Evolutionary conservation across 2,329 filamentous ascomycete species (phyloP).

Genomic region (Trichoderma cornu-damae): DNA sequence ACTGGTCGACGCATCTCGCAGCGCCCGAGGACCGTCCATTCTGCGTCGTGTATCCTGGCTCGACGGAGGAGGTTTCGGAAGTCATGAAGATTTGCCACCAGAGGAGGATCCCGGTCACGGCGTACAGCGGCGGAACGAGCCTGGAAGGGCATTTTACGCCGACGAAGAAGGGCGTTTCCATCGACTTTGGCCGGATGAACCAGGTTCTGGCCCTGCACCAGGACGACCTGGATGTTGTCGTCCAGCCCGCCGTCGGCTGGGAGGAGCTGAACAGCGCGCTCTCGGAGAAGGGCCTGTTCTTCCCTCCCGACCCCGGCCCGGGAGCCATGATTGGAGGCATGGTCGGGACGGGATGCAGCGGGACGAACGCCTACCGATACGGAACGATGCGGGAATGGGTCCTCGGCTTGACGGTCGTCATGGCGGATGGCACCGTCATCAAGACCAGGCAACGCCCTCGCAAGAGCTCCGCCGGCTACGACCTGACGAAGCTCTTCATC

Average conservation of each 20-base stretch:
- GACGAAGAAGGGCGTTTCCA: slow-evolving; percentile 74
- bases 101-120: slow-evolving; percentile 76
- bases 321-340: slow-evolving; percentile 90
- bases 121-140: slow-evolving; percentile 82
- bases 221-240: slow-evolving; percentile 69
- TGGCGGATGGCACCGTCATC: slow-evolving; percentile 85
- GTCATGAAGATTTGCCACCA: slow-evolving; percentile 86
- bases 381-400: slow-evolving; percentile 97
- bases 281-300: slow-evolving; percentile 70
- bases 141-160: slow-evolving; percentile 85
- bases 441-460: slow-evolving; percentile 83
- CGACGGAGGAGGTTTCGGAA: slow-evolving; percentile 76
- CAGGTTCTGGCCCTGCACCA: slow-evolving; percentile 72
- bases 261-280: slow-evolving; percentile 77
- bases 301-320: slow-evolving; percentile 85
- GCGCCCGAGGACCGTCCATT: slow-evolving; percentile 50
- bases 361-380: slow-evolving; percentile 88
- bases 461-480: slow-evolving; percentile 88
- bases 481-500: slow-evolving; percentile 83
- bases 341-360: slow-evolving; percentile 68
- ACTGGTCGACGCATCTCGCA: slow-evolving; percentile 57
- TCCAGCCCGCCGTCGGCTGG: slow-evolving; percentile 82
- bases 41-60: slow-evolving; percentile 69
- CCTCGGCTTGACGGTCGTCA: slow-evolving; percentile 75
- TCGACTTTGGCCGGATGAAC: slow-evolving; percentile 85